Evolutionary conservation across 306 rosid species (phyloP).

Genomic region (Glycine tomentella): DNA sequence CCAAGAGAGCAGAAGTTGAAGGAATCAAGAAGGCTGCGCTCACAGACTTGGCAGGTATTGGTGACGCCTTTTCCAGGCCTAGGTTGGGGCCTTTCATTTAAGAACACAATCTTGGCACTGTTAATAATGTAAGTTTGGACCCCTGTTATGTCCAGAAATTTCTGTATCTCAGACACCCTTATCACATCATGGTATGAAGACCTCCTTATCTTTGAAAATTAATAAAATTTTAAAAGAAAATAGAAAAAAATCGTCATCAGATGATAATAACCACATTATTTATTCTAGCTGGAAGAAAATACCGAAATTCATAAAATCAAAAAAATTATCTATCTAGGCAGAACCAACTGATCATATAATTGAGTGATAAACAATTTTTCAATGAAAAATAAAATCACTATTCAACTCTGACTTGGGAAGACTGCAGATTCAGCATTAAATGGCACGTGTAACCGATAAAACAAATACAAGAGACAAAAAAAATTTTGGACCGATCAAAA

Average conservation of each 20-base stretch:
- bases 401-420: constrained; percentile 29
- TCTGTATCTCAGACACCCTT: constrained; percentile 80
- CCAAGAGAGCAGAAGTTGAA: constrained; percentile 80
- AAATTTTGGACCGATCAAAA: constrained; percentile 34
- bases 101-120: constrained; percentile 79
- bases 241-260: constrained; percentile 40
- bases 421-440: constrained; percentile 21
- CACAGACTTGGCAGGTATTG: constrained; percentile 74
- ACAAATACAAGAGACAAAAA: not conserved
- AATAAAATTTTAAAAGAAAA: not conserved
- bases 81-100: constrained; percentile 82
- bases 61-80: constrained; percentile 77
- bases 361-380: constrained; percentile 35
- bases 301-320: not conserved
- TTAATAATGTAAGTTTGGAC: constrained; percentile 75
- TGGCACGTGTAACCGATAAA: constrained; percentile 39
- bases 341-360: constrained; percentile 38
- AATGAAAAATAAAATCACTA: constrained; percentile 1
- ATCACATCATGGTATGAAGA: constrained; percentile 88
- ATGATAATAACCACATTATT: constrained; percentile 37
- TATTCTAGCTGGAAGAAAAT: constrained; percentile 29
- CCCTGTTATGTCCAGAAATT: constrained; percentile 72
- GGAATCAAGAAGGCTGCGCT: constrained; percentile 78
- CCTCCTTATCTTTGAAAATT: constrained; percentile 67
- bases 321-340: constrained; percentile 25